A percentile compares a stretch with the other conserved stretches of the same genome.
Evolutionary conservation across 1,139 yeast species (phyloP).

Genomic region (Pneumocystis jirovecii): DNA sequence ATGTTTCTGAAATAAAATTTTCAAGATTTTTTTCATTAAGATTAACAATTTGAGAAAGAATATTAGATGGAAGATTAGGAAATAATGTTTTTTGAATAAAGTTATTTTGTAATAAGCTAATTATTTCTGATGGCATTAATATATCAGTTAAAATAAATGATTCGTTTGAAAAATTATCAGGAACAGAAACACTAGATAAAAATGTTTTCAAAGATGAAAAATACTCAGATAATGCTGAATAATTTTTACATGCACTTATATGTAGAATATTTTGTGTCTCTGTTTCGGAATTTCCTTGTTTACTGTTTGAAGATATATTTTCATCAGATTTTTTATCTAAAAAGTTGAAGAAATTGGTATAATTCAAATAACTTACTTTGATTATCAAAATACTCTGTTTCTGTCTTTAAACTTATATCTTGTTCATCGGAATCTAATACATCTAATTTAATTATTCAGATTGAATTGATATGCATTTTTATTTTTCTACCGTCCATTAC

Average conservation of each 20-base stretch:
- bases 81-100: conserved; percentile 7
- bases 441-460: not conserved
- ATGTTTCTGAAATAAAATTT: not conserved
- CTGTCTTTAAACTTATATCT: not conserved
- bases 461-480: not conserved
- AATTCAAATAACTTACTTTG: not conserved
- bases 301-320: not conserved
- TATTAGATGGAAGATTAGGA: conserved; percentile 3
- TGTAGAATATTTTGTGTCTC: not conserved
- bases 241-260: not conserved
- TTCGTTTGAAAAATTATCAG: not conserved
- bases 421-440: not conserved
- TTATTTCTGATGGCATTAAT: conserved; percentile 3
- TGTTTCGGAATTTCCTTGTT: not conserved
- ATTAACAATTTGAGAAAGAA: not conserved
- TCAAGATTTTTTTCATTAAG: not conserved
- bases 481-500: not conserved
- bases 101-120: conserved; percentile 2
- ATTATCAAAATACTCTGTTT: not conserved
- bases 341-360: not conserved
- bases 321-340: not conserved
- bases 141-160: not conserved
- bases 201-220: not conserved
- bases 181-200: not conserved
- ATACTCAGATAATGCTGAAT: not conserved